Evolutionary conservation across 768 basidiomycete species (phyloP), one percentile per base, ranked within the genome.

Genomic region (Pleurotus salmoneostramineus): DNA sequence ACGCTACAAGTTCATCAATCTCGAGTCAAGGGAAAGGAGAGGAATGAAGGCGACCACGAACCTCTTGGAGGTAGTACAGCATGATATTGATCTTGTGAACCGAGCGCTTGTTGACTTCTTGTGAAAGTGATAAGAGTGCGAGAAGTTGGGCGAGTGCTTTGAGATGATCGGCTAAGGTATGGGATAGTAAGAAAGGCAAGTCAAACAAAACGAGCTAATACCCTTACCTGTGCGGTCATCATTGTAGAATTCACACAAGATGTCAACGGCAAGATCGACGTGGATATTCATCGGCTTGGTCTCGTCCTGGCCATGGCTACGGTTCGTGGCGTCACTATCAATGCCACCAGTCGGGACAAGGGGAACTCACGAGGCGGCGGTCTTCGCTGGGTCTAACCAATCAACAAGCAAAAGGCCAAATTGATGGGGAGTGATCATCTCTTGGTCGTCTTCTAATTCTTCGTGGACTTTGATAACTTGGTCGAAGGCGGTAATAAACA

Each of bases 371-470:
- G 66, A 72, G 76, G 75, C 65, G 66, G 83, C 79, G 36, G 82
- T 80, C 65, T 91, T 93, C 65, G 83, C 77, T 0, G 92, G 89
- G 66, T 95, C 88, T 3, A 89, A 91, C 93, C 94, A 96, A 62
- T 95, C 93, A 2, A 88, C 78, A 65, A 95, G 79, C 71, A 95
- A 80, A n/a, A 86, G 73, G 0, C 84, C 87, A 58, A 93, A 85
- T 64, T 93, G 89, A 15, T 83, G 72, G 0, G 89, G 83, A 0
- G 82, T 72, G 8, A 93, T 81, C 85, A 91, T 89, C 43, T 85
- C 82, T 64, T 89, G 82, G 47, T 83, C 86, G 1, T 87, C 87
- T 3, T 90, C 91, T 21, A 87, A 69, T 11, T 87, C 85, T 15
- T 80, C 82, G 56, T 84, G 80, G 48, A 83, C 76, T 12, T 77